Evolutionary conservation across 208 protist genomes (phyloP), one percentile per base, ranked within the genome.

Genomic region (Leptomonas pyrrhocoris): DNA sequence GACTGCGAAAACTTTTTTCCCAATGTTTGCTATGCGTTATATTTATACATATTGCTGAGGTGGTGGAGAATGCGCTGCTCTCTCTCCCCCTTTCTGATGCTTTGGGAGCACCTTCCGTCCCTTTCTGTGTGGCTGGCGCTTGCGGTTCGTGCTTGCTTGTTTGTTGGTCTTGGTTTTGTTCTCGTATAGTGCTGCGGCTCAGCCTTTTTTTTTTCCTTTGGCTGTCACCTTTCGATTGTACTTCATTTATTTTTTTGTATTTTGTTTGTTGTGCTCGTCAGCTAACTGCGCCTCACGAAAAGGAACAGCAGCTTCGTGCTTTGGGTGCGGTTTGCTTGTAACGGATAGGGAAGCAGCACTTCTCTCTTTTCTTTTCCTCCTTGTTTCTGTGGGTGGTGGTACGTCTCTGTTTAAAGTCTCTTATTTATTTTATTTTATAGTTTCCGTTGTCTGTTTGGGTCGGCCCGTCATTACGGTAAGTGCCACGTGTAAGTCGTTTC

Each of bases 221-320:
- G 34, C 9, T 3, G 7, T 38, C 34, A 38, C 34, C 34, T 38
- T 3, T 38, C 34, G 34, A n/a, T 50, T n/a, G 19, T 11, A 45
- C n/a, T 54, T 62, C 2, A 28, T 62, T 25, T 46, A 21, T 55
- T 54, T 27, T 43, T 66, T 43, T 34, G 23, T 50, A 50, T 63
- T 48, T 50, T 51, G 4, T 66, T 27, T 43, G 42, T 43, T 51
- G 25, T 46, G 1, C 57, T 25, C 21, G 12, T 58, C 36, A n/a
- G 51, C 12, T 56, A 23, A 18, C 50, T 43, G 27, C 21, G 40
- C 40, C 18, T 9, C 34, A 9, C 34, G 3, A 3, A 38, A 9
- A 3, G 34, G 3, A 9, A 3, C 3, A 12, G 34, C 34, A 38
- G 34, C 34, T 38, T 38, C 16, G 18, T 48, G 18, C 16, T 5